These are phyloP conservation scores for Boletus reticulatus DNA, from an alignment of 768 basidiomycete genomes.

Conservation along the genomic window DNA sequence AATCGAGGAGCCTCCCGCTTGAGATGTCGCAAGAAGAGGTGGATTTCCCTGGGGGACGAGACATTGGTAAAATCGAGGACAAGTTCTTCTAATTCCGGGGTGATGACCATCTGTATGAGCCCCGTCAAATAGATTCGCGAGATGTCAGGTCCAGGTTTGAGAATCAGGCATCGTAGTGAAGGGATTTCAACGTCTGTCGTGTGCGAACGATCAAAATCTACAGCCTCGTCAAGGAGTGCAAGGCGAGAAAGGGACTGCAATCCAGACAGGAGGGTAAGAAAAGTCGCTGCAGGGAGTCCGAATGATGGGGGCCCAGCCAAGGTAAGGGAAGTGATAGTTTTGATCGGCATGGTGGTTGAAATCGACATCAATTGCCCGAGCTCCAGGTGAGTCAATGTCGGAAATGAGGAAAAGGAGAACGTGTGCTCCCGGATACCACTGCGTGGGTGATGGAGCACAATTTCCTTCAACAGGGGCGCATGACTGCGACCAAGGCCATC, in stretches of 20 bases:
- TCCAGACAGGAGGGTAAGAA: constrained; percentile 22
- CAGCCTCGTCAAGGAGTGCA: constrained; percentile 24
- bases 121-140: constrained; percentile 28
- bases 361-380: constrained; percentile 20
- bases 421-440: constrained; percentile 3
- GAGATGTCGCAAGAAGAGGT: constrained; percentile 27
- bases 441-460: constrained; percentile 24
- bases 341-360: constrained; percentile 14
- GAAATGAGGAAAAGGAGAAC: constrained; percentile 21
- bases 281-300: constrained; percentile 20
- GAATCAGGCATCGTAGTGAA: constrained; percentile 17
- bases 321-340: constrained; percentile 23
- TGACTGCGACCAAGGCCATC: constrained; percentile 17
- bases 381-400: constrained; percentile 20
- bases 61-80: constrained; percentile 25
- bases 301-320: constrained; percentile 22
- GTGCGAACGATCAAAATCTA: constrained; percentile 23
- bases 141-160: constrained; percentile 27
- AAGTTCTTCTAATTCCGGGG: constrained; percentile 26
- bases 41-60: constrained; percentile 26
- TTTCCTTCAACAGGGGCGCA: constrained; percentile 27
- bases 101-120: constrained; percentile 20
- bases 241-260: constrained; percentile 23
- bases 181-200: constrained; percentile 10
- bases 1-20: constrained; percentile 28